Evolutionary conservation across 164 flowering plant genomes (phyloP).

Genomic region (Berberis vulgaris): DNA sequence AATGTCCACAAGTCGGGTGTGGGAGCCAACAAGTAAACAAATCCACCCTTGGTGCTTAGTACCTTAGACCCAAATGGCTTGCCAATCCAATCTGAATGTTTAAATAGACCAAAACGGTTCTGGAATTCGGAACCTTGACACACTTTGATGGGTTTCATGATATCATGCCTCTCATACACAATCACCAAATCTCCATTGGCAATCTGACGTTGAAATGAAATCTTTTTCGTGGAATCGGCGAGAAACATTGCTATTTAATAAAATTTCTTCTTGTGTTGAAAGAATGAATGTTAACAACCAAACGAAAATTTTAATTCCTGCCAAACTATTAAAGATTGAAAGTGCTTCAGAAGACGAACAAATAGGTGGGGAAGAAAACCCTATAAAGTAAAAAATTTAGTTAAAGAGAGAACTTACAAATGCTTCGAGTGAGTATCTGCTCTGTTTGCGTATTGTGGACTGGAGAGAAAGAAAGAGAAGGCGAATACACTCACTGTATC

Average conservation of each 20-base stretch:
- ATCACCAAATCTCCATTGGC: slow-evolving; percentile 71
- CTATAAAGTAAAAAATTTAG: too few species aligned
- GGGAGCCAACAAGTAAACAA: slow-evolving; percentile 76
- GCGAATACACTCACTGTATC: too few species aligned
- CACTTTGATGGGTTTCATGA: slow-evolving; percentile 72
- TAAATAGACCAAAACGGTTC: slow-evolving; percentile 77
- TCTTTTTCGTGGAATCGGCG: slow-evolving; percentile 32
- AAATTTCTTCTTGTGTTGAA: too few species aligned
- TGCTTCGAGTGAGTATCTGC: too few species aligned
- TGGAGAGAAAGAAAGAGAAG: too few species aligned
- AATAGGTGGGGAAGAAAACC: too few species aligned
- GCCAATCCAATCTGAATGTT: slow-evolving; percentile 92
- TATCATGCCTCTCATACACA: slow-evolving; percentile 76
- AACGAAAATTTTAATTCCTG: too few species aligned
- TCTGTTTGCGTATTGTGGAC: too few species aligned
- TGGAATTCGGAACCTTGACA: slow-evolving; percentile 50
- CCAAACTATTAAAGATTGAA: too few species aligned
- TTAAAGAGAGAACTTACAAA: too few species aligned
- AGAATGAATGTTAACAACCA: too few species aligned
- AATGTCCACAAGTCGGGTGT: slow-evolving; percentile 91
- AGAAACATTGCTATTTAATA: slow-evolving; percentile 28
- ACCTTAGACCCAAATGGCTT: slow-evolving; percentile 83
- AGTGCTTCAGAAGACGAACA: too few species aligned
- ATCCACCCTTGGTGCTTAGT: slow-evolving; percentile 68
- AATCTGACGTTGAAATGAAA: slow-evolving; percentile 46